Evolutionary conservation across 2,329 filamentous ascomycete species (phyloP), one percentile per base, ranked within the genome.

Genomic region (Byssothecium circinans): DNA sequence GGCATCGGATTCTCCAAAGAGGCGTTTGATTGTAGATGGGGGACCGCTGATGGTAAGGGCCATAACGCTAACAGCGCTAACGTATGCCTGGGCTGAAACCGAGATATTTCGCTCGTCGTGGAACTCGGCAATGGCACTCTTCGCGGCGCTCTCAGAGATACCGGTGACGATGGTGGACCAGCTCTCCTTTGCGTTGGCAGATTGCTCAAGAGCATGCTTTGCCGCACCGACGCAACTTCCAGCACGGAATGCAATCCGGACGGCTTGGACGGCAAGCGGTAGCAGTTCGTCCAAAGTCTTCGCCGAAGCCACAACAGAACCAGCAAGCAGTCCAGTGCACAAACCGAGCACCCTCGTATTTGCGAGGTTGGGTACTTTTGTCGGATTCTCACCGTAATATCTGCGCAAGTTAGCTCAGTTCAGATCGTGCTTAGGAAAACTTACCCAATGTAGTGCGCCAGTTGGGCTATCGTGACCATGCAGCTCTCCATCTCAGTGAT

Each of bases 311-410:
- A 88, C 80, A 14, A 84, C 85, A 11, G 81, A 75, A n/a, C 83
- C 85, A n/a, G 85, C 84, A 58, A 88, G 81, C 18, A 86, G 75
- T 42, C 86, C 86, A 33, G 84, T 86, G 74, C 85, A 88, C 35
- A 88, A 78, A 48, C 84, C 85, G 22, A 87, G 76, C 19, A 85
- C 74, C 61, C 79, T 68, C 15, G 73, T 75, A 63, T 71, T 82
- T 68, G 61, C 75, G 62, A 65, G 77, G 65, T 60, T 72, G 52
- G 62, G 80, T 65, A 68, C 73, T 69, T 78, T 83, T 73, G 67
- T 78, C 65, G 69, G 80, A 74, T 74, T 82, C 71, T 77, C 76
- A 25, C 70, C 71, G 56, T 74, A 79, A 64, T 77, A 79, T 33
- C 52, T 64, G 39, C 8, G 14, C 22, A 74, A 70, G 54, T 43